These are phyloP conservation scores for Omphalotus olearius DNA, from an alignment of 1,284 basidiomycete genomes.

Conservation along the genomic window DNA sequence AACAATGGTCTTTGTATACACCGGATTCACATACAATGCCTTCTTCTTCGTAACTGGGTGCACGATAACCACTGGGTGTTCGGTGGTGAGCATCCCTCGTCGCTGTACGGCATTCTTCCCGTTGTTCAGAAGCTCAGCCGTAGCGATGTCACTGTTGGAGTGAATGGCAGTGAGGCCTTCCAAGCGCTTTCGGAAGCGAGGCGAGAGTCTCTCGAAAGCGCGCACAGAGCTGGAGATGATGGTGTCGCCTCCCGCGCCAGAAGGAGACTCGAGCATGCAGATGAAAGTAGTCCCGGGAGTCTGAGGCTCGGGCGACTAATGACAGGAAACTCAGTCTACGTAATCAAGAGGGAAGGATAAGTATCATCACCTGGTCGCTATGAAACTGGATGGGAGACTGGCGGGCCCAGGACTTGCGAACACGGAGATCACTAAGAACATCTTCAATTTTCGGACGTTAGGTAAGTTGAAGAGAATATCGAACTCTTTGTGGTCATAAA, in stretches of 20 bases:
- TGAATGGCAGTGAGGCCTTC: constrained; percentile 11
- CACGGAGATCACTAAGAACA: constrained; percentile 1
- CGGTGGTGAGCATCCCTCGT: neutral
- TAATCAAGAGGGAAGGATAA: neutral
- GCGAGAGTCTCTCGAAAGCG: constrained; percentile 10
- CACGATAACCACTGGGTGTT: constrained; percentile 9
- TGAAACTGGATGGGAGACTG: constrained; percentile 7
- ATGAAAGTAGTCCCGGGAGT: constrained; percentile 11
- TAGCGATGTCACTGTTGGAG: constrained; percentile 3
- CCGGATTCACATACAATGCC: constrained; percentile 9
- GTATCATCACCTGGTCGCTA: neutral
- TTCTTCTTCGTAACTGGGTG: constrained; percentile 13
- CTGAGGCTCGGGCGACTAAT: constrained; percentile 6
- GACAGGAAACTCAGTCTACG: neutral
- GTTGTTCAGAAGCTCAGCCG: neutral
- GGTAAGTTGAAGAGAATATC: neutral
- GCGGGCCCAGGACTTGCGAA: constrained; percentile 5
- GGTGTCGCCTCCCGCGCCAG: constrained; percentile 11
- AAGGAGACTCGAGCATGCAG: constrained; percentile 10
- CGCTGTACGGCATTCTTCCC: constrained; percentile 1
- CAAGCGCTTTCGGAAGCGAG: constrained; percentile 11
- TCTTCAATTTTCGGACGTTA: neutral
- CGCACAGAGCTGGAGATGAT: constrained; percentile 5
- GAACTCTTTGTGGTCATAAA: constrained; percentile 10
- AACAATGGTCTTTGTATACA: constrained; percentile 9